A percentile compares a stretch with the other conserved stretches of the same genome.
Conservation (phyloP, 768 basidiomycete species). For the Russula lepida region DNA sequence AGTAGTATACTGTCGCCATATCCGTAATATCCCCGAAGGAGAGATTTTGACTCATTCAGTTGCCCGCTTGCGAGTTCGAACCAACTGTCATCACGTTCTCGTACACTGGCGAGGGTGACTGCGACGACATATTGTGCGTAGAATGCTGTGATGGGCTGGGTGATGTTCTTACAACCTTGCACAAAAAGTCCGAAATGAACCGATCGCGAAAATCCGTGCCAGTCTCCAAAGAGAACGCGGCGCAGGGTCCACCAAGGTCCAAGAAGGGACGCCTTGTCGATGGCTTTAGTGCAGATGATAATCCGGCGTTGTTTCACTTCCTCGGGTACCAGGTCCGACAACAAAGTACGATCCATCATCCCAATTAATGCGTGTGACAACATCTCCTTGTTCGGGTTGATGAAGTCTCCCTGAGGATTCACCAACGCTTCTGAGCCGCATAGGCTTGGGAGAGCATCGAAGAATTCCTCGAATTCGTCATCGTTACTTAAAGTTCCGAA, state of each 20-base stretch:
- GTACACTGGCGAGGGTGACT: not conserved
- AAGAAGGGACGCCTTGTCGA: not conserved
- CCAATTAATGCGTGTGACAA: not conserved
- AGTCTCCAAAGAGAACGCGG: not conserved
- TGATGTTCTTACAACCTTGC: not conserved
- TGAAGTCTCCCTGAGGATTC: not conserved
- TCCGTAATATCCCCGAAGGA: not conserved
- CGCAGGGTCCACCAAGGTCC: not conserved
- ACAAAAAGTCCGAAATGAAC: constrained; percentile 4
- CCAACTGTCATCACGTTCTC: not conserved
- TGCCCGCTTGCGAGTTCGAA: not conserved
- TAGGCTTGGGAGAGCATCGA: not conserved
- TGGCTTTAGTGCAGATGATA: not conserved
- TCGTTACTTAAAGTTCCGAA: not conserved
- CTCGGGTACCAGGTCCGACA: not conserved
- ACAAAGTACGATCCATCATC: not conserved
- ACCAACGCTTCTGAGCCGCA: not conserved
- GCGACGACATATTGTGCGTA: not conserved
- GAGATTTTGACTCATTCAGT: not conserved
- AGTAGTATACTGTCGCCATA: not conserved
- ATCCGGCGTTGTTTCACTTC: not conserved
- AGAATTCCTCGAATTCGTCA: not conserved
- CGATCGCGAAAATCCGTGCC: not conserved
- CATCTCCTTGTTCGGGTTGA: not conserved
- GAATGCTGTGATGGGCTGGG: not conserved